Percentiles rank a stretch among this genome's conserved stretches.
phyloP scores from a whole-genome alignment of 2,329 filamentous ascomycete species.

The Sporothrix pseudoabietina region DNA sequence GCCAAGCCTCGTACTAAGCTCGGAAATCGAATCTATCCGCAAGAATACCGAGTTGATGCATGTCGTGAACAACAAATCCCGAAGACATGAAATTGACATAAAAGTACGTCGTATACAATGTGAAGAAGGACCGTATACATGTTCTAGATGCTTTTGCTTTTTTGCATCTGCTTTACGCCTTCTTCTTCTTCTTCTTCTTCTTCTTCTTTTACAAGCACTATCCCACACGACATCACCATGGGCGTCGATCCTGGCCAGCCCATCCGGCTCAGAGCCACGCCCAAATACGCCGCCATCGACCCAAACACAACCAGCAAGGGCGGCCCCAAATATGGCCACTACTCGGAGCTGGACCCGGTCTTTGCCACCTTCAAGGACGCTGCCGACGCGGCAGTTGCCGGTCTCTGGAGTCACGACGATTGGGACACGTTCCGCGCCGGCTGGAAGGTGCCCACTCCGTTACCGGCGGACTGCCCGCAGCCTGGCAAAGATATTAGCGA shows the following conservation, averaged over 20 bases:
- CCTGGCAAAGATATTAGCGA: slow-evolving; percentile 42
- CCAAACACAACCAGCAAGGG: slow-evolving; percentile 42
- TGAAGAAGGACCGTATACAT: too few relatives aligned
- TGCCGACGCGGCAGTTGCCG: slow-evolving; percentile 38
- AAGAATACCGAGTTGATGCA: background rate
- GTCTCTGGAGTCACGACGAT: slow-evolving; percentile 39
- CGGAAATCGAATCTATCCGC: background rate
- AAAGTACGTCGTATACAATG: too few relatives aligned
- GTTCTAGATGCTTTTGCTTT: too few relatives aligned
- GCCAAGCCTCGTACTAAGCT: background rate
- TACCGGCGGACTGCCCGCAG: slow-evolving; percentile 39
- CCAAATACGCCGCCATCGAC: slow-evolving; percentile 39
- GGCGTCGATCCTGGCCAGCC: slow-evolving; percentile 8
- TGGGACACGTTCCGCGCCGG: slow-evolving; percentile 39
- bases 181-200: too few relatives aligned
- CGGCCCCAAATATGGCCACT: slow-evolving; percentile 43
- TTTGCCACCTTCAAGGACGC: slow-evolving; percentile 39
- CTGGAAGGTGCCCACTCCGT: slow-evolving; percentile 37
- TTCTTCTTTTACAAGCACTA: too few relatives aligned
- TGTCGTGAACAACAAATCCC: background rate
- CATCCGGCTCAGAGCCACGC: slow-evolving; percentile 36
- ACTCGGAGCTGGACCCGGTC: slow-evolving; percentile 41
- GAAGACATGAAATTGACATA: background rate
- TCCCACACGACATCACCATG: background rate
- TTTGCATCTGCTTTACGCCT: background rate